Percentiles rank a stretch among this genome's conserved stretches.
Conservation (phyloP, 2,329 filamentous ascomycete species). For the Cadophora gregata region DNA sequence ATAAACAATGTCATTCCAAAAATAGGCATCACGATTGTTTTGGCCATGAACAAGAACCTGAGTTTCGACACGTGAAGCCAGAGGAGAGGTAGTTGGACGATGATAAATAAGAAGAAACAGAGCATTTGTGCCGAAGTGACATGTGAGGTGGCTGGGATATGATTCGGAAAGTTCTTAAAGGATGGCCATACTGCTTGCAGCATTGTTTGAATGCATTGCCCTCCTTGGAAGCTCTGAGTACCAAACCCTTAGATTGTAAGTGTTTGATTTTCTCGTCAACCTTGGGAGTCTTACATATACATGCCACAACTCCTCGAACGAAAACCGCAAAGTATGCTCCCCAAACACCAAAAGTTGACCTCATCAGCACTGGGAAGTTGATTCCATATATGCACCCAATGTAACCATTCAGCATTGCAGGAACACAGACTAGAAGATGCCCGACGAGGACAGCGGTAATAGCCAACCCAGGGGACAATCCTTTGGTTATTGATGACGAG, state of each 20-base stretch:
- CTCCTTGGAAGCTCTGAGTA: constrained; percentile 37
- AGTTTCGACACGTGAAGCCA: constrained; percentile 55
- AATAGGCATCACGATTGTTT: constrained; percentile 46
- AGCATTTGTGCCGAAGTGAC: constrained; percentile 63
- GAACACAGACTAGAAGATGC: constrained; percentile 61
- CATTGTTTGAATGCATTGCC: constrained; percentile 48
- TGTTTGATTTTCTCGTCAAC: not conserved
- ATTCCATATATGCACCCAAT: constrained; percentile 52
- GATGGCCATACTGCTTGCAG: constrained; percentile 57
- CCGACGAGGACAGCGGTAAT: constrained; percentile 57
- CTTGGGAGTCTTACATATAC: constrained; percentile 31
- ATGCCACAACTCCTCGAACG: constrained; percentile 44
- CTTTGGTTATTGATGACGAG: constrained; percentile 37
- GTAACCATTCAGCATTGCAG: constrained; percentile 52
- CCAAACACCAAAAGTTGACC: constrained; percentile 52
- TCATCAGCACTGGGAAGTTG: constrained; percentile 53
- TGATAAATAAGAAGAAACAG: constrained; percentile 54
- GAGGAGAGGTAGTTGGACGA: constrained; percentile 47
- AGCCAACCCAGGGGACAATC: constrained; percentile 37
- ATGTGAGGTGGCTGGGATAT: constrained; percentile 52
- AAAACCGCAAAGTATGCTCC: constrained; percentile 48
- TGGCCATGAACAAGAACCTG: constrained; percentile 57
- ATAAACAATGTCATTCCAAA: constrained; percentile 37
- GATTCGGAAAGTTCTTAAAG: constrained; percentile 57
- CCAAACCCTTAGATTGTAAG: constrained; percentile 31